Base-by-base conservation (phyloP, 768 basidiomycete species). In the Mycena galopus region DNA sequence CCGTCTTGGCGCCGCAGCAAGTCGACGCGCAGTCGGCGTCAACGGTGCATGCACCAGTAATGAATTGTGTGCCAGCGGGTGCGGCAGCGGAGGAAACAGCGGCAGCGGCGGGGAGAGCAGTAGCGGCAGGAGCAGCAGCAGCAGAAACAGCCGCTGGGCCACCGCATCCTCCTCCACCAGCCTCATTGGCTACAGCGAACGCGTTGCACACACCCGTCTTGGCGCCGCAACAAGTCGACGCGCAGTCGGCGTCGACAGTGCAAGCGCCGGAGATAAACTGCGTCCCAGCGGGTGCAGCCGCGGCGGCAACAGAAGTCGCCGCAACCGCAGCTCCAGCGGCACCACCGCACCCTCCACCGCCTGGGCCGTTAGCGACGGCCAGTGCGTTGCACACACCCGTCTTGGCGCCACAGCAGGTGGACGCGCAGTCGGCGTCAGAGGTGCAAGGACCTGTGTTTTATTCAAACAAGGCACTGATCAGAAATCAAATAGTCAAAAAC, bases 221-320 rank as follows among this genome's bases (percentile, higher is more conserved):
- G 16, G 12, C 17, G 42, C 16, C 44, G 44, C 69, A 71, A 57
- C 69, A 71, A 11, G 56, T 57, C 14, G 69, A 71, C 2, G 69
- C 69, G 29, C 69, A 71, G 32, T 71, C 69, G 3, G 33, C 69
- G 44, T 71, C 63, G 8, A 55, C 10, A 0, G 9, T 16, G 57
- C 69, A 71, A 21, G 63, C 29, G 25, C 69, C 69, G 23, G 69
- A 59, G 69, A 71, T 71, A 63, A 71, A 71, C 27, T 71, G 69
- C 14, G 69, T 71, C 17, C 69, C 69, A 33, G 64, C 17, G 16
- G 69, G 27, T 3, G 62, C 9, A 1, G 60, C 50, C n/a, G 67
- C 37, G 2, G 65, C 19, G 21, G 37, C 42, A 16, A 27, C 33
- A 11, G 60, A 21, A 2, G 21, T 50, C 5, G 55, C 25, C 14